These are phyloP conservation scores for Yarrowia galli DNA, from an alignment of 1,139 yeast species.

Conservation along the genomic window DNA sequence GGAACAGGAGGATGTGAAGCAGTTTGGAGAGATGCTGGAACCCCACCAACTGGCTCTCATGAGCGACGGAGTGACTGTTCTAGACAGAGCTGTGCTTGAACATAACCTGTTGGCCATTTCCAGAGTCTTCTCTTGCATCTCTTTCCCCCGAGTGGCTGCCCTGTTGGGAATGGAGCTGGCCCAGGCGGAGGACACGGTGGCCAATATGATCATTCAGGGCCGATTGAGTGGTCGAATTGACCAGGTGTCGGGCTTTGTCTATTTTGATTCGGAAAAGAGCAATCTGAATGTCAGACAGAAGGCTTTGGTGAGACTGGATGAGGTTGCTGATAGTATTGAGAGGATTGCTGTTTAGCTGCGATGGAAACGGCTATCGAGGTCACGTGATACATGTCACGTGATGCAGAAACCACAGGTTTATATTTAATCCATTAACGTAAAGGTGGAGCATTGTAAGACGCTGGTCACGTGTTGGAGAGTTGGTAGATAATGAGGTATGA, in stretches of 20 bases:
- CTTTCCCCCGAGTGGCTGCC: conserved; percentile 47
- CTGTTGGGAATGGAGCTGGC: conserved; percentile 47
- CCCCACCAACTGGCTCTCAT: conserved; percentile 47
- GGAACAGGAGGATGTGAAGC: conserved; percentile 46
- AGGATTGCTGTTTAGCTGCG: background rate
- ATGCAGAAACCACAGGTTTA: no score
- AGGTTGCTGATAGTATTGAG: conserved; percentile 29
- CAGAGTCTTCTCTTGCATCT: conserved; percentile 48
- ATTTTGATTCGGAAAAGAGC: conserved; percentile 43
- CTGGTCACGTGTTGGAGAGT: no score
- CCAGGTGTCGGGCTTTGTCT: conserved; percentile 49
- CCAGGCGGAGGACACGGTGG: conserved; percentile 49
- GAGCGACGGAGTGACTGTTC: conserved; percentile 49
- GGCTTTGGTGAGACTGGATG: conserved; percentile 20
- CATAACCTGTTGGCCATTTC: conserved; percentile 52
- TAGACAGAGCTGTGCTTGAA: conserved; percentile 50
- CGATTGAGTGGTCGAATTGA: conserved; percentile 51
- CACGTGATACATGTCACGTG: no score
- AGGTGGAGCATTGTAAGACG: no score
- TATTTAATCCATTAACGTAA: no score
- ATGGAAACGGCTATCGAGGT: no score
- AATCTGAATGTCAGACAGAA: conserved; percentile 2
- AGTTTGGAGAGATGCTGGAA: conserved; percentile 45
- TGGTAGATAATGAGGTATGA: no score
- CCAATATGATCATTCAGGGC: conserved; percentile 50